A percentile compares a stretch with the other conserved stretches of the same genome.
These are phyloP conservation scores for Monosporozyma yasuniensis DNA, from an alignment of 805 yeast genomes.

Conservation along the genomic window DNA sequence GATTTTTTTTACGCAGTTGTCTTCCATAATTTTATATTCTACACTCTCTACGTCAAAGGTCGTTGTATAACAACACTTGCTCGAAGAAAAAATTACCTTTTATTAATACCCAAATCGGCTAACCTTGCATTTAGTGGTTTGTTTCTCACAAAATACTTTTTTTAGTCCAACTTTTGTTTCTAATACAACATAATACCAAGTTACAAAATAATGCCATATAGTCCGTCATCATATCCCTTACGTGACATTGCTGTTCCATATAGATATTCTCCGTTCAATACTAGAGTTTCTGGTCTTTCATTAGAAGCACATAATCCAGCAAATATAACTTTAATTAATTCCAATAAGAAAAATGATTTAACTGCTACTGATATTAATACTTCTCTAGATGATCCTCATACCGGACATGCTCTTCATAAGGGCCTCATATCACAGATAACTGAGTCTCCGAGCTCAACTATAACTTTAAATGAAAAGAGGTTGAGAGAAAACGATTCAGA, in stretches of 20 bases:
- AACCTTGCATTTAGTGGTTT: not conserved
- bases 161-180: not conserved
- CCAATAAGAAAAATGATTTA: not conserved
- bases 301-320: not conserved
- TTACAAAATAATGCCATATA: not conserved
- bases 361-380: not conserved
- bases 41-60: not conserved
- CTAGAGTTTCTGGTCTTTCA: not conserved
- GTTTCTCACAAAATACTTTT: not conserved
- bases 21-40: not conserved
- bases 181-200: not conserved
- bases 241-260: slow-evolving; percentile 22
- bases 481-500: not conserved
- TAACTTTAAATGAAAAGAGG: not conserved
- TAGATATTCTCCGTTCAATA: slow-evolving; percentile 4
- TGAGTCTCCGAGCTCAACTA: not conserved
- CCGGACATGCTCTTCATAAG: not conserved
- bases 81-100: not conserved
- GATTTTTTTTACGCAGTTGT: not conserved
- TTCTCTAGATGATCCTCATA: not conserved
- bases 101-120: not conserved
- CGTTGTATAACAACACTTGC: not conserved
- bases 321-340: not conserved
- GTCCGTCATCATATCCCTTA: slow-evolving; percentile 19
- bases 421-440: not conserved